A percentile compares a stretch with the other conserved stretches of the same genome.
These are phyloP conservation scores for Astrocystis sublimbata DNA, from an alignment of 495 filamentous ascomycete genomes.

Conservation along the genomic window DNA sequence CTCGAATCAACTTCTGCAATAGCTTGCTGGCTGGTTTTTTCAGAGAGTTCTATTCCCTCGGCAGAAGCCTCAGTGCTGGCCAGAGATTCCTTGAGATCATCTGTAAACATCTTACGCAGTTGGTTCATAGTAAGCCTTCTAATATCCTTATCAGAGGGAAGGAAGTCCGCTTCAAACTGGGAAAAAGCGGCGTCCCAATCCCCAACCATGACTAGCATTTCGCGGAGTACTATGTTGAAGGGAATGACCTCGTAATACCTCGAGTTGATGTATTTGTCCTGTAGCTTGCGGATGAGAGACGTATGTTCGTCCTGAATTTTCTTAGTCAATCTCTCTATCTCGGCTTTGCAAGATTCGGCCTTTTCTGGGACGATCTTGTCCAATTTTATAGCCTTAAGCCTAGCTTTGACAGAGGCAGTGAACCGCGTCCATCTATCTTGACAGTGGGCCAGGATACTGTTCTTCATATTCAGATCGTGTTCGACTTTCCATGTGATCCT, in stretches of 20 bases:
- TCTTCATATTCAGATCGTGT: constrained; percentile 85
- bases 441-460: constrained; percentile 79
- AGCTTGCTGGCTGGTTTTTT: constrained; percentile 43
- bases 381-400: constrained; percentile 83
- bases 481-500: constrained; percentile 97
- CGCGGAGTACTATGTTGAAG: constrained; percentile 80
- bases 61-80: constrained; percentile 59
- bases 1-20: constrained; percentile 29
- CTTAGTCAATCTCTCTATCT: constrained; percentile 73
- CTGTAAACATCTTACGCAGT: constrained; percentile 91
- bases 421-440: constrained; percentile 82
- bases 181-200: constrained; percentile 91
- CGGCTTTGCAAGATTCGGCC: constrained; percentile 72
- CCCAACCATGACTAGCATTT: constrained; percentile 87
- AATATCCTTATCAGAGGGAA: constrained; percentile 97
- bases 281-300: constrained; percentile 70
- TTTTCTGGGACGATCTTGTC: constrained; percentile 89
- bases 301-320: constrained; percentile 80
- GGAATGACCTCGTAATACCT: constrained; percentile 97
- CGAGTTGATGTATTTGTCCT: constrained; percentile 86
- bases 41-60: constrained; percentile 38
- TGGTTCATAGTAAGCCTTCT: constrained; percentile 86
- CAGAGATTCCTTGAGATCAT: constrained; percentile 72
- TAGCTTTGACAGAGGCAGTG: constrained; percentile 78
- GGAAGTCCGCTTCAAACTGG: constrained; percentile 89